Evolutionary conservation across 73 alveolate genomes (phyloP).

Genomic region (Symbiodinium pilosum): DNA sequence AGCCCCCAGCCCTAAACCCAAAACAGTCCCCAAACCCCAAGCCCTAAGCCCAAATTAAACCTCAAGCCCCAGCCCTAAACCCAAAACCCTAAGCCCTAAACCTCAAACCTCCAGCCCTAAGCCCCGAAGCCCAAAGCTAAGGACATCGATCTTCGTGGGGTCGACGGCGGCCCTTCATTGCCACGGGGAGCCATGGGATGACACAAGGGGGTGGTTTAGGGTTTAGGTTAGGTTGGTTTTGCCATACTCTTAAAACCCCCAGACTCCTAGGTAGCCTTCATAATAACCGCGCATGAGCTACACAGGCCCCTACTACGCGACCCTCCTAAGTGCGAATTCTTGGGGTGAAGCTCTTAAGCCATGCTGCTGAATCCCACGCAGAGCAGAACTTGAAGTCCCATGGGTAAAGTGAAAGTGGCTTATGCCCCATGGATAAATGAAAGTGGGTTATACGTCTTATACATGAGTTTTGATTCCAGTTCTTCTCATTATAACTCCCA

Average conservation of each 20-base stretch:
- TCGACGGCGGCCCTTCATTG: slow-evolving; percentile 24
- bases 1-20: not conserved
- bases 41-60: not conserved
- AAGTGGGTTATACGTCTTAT: too few species aligned
- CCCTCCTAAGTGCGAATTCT: too few species aligned
- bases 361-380: too few species aligned
- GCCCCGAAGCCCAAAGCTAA: not conserved
- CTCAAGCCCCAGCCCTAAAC: not conserved
- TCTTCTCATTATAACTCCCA: too few species aligned
- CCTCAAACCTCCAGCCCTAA: not conserved
- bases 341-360: too few species aligned
- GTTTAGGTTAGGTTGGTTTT: not conserved
- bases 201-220: not conserved
- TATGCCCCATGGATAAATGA: too few species aligned
- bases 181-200: slow-evolving; percentile 2
- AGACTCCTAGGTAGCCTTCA: too few species aligned
- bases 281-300: too few species aligned
- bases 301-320: too few species aligned
- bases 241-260: not conserved
- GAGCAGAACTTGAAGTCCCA: too few species aligned
- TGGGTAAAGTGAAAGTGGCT: too few species aligned
- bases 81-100: not conserved
- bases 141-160: slow-evolving; percentile 72
- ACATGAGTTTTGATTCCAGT: too few species aligned
- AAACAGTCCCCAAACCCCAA: not conserved